These are phyloP conservation scores for Peniophora sp. DNA, from an alignment of 1,284 basidiomycete genomes.

Conservation along the genomic window DNA sequence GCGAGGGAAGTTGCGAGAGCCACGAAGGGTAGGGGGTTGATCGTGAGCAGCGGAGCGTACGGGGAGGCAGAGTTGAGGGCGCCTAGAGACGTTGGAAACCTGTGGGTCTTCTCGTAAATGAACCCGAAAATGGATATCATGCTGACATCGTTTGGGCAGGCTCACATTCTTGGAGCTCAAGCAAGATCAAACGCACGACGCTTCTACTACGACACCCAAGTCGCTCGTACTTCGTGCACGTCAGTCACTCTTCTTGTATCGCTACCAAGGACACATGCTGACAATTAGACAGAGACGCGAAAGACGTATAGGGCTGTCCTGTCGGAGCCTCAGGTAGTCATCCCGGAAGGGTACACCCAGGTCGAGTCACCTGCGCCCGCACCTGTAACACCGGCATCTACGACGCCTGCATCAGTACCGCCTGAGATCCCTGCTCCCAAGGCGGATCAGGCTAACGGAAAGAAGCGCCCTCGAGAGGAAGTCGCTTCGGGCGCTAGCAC, in stretches of 20 bases:
- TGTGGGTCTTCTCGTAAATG: slow-evolving; percentile 37
- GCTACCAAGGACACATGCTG: slow-evolving; percentile 1
- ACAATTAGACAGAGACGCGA: slow-evolving; percentile 34
- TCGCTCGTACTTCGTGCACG: slow-evolving; percentile 66
- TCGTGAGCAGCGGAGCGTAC: slow-evolving; percentile 59
- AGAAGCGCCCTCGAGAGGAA: neutral
- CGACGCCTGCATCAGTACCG: neutral
- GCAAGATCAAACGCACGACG: slow-evolving; percentile 57
- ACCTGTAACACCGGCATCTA: neutral
- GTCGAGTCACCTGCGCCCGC: neutral
- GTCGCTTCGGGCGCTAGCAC: neutral
- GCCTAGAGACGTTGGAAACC: slow-evolving; percentile 62
- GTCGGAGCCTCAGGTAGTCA: slow-evolving; percentile 58
- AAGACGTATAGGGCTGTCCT: slow-evolving; percentile 62
- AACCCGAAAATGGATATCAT: neutral
- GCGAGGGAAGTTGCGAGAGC: slow-evolving; percentile 68
- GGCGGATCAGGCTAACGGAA: neutral
- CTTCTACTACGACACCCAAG: slow-evolving; percentile 53
- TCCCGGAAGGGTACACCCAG: slow-evolving; percentile 27
- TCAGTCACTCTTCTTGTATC: slow-evolving; percentile 25
- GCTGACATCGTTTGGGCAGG: slow-evolving; percentile 17
- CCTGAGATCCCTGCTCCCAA: neutral
- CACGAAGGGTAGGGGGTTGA: slow-evolving; percentile 66
- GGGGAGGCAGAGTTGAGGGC: slow-evolving; percentile 54
- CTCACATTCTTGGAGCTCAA: slow-evolving; percentile 58